Conservation (phyloP, 192 early-diverging fungal genomes). For the Backusella macrospora region DNA sequence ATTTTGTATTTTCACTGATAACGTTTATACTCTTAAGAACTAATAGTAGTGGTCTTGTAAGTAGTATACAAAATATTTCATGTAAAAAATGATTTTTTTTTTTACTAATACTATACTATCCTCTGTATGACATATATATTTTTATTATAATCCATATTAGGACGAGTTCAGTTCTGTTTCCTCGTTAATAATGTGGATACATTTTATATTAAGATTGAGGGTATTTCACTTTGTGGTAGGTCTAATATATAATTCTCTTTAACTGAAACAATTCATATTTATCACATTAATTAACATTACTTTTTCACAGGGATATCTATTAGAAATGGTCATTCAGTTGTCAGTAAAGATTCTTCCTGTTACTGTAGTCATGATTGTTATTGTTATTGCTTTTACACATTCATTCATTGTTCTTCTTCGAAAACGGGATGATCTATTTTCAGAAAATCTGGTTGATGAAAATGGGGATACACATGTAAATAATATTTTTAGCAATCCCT, state of each 20-base stretch:
- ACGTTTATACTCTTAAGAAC: neutral
- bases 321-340: slow-evolving; percentile 15
- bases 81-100: no score
- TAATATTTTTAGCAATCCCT: neutral
- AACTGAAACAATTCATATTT: neutral
- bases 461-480: neutral
- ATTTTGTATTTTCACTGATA: neutral
- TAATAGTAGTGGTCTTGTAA: neutral
- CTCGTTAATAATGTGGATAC: slow-evolving; percentile 18
- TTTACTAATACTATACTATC: neutral
- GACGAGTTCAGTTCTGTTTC: neutral
- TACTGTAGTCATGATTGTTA: slow-evolving; percentile 8
- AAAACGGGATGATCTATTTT: neutral
- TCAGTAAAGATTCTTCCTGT: neutral
- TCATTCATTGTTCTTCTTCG: slow-evolving; percentile 15
- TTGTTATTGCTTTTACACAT: slow-evolving; percentile 15
- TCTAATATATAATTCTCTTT: neutral
- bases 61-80: neutral
- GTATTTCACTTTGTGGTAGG: slow-evolving; percentile 15
- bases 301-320: neutral
- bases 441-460: neutral
- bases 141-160: neutral
- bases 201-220: slow-evolving; percentile 14
- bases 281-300: neutral
- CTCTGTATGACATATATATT: neutral